These are phyloP conservation scores for Rhizopus delemar DNA, from an alignment of 371 early-diverging fungal genomes.

Conservation along the genomic window DNA sequence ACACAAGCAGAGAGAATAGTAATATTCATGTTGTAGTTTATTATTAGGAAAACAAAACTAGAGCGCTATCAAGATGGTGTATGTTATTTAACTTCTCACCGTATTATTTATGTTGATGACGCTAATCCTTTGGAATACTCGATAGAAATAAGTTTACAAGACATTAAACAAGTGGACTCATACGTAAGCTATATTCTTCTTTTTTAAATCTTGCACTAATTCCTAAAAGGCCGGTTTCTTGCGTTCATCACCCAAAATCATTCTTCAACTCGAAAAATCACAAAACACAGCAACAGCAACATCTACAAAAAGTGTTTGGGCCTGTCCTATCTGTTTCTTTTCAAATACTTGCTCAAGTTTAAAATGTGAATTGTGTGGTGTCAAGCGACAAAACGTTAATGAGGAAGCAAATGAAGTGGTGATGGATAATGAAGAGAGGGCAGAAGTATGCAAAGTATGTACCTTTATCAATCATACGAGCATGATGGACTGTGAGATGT, in stretches of 20 bases:
- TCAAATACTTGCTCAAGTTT: conserved; percentile 49
- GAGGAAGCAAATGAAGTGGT: conserved; percentile 2
- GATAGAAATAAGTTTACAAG: conserved; percentile 54
- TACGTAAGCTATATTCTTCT: conserved; percentile 45
- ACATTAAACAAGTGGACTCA: conserved; percentile 52
- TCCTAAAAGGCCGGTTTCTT: conserved; percentile 59
- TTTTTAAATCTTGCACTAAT: conserved; percentile 13
- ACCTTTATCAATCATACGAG: conserved; percentile 87
- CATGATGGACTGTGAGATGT: conserved; percentile 80
- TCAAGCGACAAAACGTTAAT: conserved; percentile 30
- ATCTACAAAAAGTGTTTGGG: conserved; percentile 53
- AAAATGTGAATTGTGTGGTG: conserved; percentile 79
- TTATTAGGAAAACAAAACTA: conserved; percentile 50
- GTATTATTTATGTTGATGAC: conserved; percentile 77
- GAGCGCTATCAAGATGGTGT: conserved; percentile 74
- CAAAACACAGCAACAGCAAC: conserved; percentile 14
- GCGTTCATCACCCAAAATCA: conserved; percentile 69
- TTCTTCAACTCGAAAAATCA: conserved; percentile 45
- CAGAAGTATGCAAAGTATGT: conserved; percentile 62
- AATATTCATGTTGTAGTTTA: background rate
- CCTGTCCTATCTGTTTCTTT: conserved; percentile 75
- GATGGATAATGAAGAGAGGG: conserved; percentile 21
- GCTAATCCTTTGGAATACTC: conserved; percentile 57
- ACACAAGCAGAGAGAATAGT: background rate
- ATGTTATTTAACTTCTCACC: conserved; percentile 74